phyloP scores from a whole-genome alignment of 78 protist genomes.

The Emiliania huxleyi region DNA sequence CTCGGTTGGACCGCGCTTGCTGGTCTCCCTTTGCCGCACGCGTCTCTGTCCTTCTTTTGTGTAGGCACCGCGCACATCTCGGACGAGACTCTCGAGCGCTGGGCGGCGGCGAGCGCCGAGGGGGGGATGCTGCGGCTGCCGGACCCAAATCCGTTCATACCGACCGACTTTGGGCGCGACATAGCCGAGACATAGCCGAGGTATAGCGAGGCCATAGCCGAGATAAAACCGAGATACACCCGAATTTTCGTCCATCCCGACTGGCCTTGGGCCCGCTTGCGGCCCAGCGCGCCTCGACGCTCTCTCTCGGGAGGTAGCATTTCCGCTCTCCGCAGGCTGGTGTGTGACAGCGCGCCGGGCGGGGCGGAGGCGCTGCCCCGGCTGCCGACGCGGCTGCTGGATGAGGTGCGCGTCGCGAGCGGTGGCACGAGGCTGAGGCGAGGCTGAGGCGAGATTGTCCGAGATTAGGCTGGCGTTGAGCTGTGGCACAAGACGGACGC shows the following conservation, averaged over 20 bases:
- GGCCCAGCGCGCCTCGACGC: no score
- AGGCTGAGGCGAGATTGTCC: no score
- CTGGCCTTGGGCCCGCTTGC: no score
- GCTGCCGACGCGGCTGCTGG: neutral
- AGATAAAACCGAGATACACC: no score
- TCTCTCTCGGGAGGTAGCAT: no score
- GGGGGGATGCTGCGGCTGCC: constrained; percentile 16
- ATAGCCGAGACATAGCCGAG: no score
- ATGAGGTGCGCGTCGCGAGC: neutral
- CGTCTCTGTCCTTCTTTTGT: no score
- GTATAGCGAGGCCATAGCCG: no score
- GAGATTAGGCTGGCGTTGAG: neutral
- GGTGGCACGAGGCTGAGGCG: constrained; percentile 4
- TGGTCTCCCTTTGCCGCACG: no score
- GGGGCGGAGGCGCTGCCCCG: neutral
- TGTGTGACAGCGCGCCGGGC: neutral
- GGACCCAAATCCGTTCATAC: constrained; percentile 36
- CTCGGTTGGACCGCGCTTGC: no score
- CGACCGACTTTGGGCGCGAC: constrained; percentile 41
- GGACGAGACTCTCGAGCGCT: neutral
- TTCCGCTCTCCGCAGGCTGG: no score
- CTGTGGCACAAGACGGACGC: constrained; percentile 24
- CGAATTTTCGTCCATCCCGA: no score
- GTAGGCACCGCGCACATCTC: neutral
- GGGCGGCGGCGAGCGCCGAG: neutral